These are phyloP conservation scores for Amphirosellinia nigrospora DNA, from an alignment of 495 filamentous ascomycete species.

Conservation along the genomic window DNA sequence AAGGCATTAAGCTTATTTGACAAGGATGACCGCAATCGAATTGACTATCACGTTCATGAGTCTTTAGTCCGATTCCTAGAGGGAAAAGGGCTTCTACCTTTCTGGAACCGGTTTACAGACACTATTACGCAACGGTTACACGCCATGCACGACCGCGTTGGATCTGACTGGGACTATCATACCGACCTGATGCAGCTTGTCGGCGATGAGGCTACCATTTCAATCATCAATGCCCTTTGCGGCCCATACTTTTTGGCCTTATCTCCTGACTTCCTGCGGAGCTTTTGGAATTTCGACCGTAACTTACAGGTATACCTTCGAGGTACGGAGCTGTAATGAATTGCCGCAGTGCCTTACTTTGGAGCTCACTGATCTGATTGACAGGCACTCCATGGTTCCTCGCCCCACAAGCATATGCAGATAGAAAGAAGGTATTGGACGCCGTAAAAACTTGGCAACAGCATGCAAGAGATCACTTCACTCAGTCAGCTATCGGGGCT, in stretches of 20 bases:
- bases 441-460: slow-evolving; percentile 39
- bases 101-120: slow-evolving; percentile 32
- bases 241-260: slow-evolving; percentile 37
- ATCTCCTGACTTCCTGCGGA: slow-evolving; percentile 35
- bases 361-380: slow-evolving; percentile 11
- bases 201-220: slow-evolving; percentile 32
- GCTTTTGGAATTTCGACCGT: slow-evolving; percentile 41
- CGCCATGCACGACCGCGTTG: slow-evolving; percentile 22
- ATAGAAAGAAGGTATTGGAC: slow-evolving; percentile 33
- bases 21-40: slow-evolving; percentile 35
- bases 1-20: slow-evolving; percentile 32
- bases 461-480: slow-evolving; percentile 35
- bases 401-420: slow-evolving; percentile 34
- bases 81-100: slow-evolving; percentile 30
- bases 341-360: neutral
- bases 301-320: slow-evolving; percentile 40
- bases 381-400: slow-evolving; percentile 37
- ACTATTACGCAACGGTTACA: slow-evolving; percentile 30
- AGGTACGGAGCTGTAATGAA: slow-evolving; percentile 21
- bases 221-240: slow-evolving; percentile 38
- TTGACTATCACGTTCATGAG: slow-evolving; percentile 35
- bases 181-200: slow-evolving; percentile 38
- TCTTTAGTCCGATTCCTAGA: slow-evolving; percentile 33
- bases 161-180: slow-evolving; percentile 28
- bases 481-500: slow-evolving; percentile 19